Percentiles rank a stretch among this genome's conserved stretches.
Conservation (phyloP, 2,329 filamentous ascomycete species). For the Microdochium bolleyi region DNA sequence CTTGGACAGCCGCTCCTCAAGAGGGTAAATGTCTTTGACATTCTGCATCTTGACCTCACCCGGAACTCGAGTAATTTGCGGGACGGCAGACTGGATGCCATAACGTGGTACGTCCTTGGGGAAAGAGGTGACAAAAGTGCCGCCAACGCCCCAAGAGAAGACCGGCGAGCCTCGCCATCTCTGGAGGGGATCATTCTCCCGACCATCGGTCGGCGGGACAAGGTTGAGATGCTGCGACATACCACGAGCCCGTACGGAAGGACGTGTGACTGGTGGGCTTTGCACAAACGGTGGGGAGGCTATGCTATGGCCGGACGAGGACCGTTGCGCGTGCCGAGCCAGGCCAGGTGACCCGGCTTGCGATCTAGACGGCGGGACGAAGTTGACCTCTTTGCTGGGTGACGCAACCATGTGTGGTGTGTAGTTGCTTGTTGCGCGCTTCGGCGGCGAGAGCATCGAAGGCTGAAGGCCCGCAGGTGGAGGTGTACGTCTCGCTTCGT, state of each 20-base stretch:
- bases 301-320: conserved; percentile 44
- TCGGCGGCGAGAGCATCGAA: conserved; percentile 45
- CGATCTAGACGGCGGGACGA: conserved; percentile 48
- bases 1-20: conserved; percentile 64
- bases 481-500: conserved; percentile 37
- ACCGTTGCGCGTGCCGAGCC: conserved; percentile 34
- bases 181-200: conserved; percentile 68
- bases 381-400: conserved; percentile 24
- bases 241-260: conserved; percentile 35
- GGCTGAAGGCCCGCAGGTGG: conserved; percentile 35
- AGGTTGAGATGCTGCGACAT: conserved; percentile 49
- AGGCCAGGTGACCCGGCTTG: conserved; percentile 53
- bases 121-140: conserved; percentile 74
- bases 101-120: conserved; percentile 86
- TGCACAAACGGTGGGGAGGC: conserved; percentile 23
- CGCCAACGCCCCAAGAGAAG: conserved; percentile 82
- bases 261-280: conserved; percentile 9
- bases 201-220: conserved; percentile 55
- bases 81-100: conserved; percentile 60
- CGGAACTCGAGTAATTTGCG: conserved; percentile 73
- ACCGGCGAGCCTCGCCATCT: conserved; percentile 88
- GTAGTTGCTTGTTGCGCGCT: conserved; percentile 44
- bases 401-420: conserved; percentile 26
- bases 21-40: conserved; percentile 64
- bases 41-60: conserved; percentile 76